Conservation (phyloP, 2,329 filamentous ascomycete genomes). For the Cordyceps pruinosa region DNA sequence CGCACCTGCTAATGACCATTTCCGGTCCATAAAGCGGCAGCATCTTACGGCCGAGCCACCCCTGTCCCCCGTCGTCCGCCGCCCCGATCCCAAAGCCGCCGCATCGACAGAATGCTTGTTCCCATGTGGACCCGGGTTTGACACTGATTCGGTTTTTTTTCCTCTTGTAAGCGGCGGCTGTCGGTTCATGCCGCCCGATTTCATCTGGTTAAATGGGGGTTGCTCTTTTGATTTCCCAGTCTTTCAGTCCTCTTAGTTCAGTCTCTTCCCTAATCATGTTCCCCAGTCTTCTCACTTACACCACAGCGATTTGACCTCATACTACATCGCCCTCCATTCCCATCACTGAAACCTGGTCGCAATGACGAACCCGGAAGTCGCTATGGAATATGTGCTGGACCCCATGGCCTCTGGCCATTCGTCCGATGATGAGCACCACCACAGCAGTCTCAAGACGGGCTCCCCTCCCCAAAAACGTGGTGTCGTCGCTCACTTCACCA, state of each 20-base stretch:
- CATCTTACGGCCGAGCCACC: too few species aligned
- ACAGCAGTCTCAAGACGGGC: neutral
- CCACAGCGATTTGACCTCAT: too few species aligned
- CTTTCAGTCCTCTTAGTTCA: neutral
- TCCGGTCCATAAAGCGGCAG: conserved; percentile 12
- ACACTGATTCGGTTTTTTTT: neutral
- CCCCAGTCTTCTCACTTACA: neutral
- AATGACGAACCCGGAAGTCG: neutral
- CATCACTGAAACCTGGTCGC: neutral
- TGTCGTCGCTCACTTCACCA: conserved; percentile 16
- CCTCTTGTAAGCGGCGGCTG: neutral
- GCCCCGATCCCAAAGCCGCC: neutral
- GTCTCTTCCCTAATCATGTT: neutral
- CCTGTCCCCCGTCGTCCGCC: neutral
- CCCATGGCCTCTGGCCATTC: neutral
- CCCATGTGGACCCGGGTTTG: conserved; percentile 3
- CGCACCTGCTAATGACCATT: too few species aligned
- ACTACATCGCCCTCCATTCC: neutral
- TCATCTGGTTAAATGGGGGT: neutral
- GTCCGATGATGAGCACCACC: conserved; percentile 7
- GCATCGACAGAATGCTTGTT: neutral
- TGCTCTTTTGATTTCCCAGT: neutral
- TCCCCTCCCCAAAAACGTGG: neutral
- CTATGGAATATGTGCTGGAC: neutral
- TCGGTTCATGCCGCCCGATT: conserved; percentile 7